A percentile compares a stretch with the other conserved stretches of the same genome.
phyloP scores from a whole-genome alignment of 345 rosid genomes.

The Microthlaspi erraticum region DNA sequence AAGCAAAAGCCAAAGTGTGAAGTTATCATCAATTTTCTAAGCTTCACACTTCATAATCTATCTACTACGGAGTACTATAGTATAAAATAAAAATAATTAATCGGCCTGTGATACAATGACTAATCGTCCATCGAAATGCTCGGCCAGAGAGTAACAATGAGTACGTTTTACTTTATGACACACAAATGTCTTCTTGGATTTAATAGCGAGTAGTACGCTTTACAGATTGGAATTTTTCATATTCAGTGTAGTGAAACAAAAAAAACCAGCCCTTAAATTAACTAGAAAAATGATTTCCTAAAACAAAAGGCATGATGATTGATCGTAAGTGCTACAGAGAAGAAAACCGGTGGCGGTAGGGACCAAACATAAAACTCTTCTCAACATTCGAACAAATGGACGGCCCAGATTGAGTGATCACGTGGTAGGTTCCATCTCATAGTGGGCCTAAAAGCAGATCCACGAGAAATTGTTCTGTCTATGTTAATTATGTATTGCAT shows the following conservation, averaged over 20 bases:
- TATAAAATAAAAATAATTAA: too few species aligned
- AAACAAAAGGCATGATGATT: constrained; percentile 34
- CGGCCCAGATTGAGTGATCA: constrained; percentile 23
- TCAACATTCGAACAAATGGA: constrained; percentile 1
- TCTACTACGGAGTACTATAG: too few species aligned
- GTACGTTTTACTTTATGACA: constrained; percentile 15
- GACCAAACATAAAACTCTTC: constrained; percentile 28
- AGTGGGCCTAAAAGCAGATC: constrained; percentile 28
- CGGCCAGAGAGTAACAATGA: background rate
- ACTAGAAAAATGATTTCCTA: background rate
- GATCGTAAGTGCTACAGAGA: constrained; percentile 31
- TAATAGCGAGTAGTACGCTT: constrained; percentile 15
- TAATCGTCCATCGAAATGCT: background rate
- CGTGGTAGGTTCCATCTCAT: constrained; percentile 26
- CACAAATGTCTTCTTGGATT: constrained; percentile 4
- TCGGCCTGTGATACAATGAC: too few species aligned
- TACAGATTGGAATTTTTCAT: constrained; percentile 16
- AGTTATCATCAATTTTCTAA: background rate
- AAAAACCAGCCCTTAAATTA: background rate
- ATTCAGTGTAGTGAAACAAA: background rate
- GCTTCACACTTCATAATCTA: background rate
- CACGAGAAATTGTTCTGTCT: background rate
- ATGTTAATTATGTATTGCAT: background rate
- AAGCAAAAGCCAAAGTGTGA: constrained; percentile 33
- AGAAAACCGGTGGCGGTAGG: constrained; percentile 38